Percentiles rank a stretch among this genome's conserved stretches.
Evolutionary conservation across 441 rosid genomes (phyloP).

Genomic region (Lagerstroemia fauriei): DNA sequence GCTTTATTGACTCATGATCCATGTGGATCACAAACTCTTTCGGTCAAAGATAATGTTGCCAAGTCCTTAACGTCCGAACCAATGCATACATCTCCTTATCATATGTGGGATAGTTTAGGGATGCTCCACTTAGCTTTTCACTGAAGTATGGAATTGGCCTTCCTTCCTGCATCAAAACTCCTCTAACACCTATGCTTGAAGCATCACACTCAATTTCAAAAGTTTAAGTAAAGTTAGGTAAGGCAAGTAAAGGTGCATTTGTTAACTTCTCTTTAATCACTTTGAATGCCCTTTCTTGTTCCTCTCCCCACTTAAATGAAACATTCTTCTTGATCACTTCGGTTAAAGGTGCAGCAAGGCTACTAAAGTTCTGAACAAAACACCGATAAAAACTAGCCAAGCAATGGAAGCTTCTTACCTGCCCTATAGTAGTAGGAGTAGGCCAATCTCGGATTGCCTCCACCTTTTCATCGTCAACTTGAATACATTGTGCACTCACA

Average conservation of each 20-base stretch:
- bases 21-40: too few species aligned
- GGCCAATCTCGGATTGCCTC: background rate
- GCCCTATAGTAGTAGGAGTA: background rate
- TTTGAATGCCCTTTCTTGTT: background rate
- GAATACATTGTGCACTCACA: background rate
- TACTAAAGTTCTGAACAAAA: background rate
- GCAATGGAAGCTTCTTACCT: background rate
- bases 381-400: background rate
- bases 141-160: too few species aligned
- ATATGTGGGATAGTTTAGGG: too few species aligned
- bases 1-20: too few species aligned
- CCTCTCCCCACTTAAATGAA: too few species aligned
- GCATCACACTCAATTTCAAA: background rate
- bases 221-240: constrained; percentile 6
- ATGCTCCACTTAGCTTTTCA: too few species aligned
- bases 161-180: background rate
- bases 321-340: too few species aligned
- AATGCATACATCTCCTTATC: too few species aligned
- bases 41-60: too few species aligned
- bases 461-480: background rate
- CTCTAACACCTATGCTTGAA: background rate
- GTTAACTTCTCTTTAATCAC: too few species aligned
- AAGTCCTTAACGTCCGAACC: too few species aligned
- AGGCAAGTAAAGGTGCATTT: background rate
- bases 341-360: background rate